Conservation (phyloP, 169 alveolate species). For the Cryptosporidium ubiquitum region DNA sequence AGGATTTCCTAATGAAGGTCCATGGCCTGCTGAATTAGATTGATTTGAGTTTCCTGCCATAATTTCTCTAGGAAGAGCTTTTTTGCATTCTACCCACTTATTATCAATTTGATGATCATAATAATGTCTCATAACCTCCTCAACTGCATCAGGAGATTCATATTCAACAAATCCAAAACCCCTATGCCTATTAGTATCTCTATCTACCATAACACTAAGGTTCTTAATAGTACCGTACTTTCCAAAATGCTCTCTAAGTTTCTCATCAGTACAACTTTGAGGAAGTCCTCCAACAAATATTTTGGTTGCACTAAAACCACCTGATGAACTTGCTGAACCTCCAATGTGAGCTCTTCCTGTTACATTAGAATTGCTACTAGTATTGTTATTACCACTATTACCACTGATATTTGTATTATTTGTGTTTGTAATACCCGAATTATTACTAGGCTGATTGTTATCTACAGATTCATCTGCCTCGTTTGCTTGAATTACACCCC, state of each 20-base stretch:
- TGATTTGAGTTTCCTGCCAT: slow-evolving; percentile 68
- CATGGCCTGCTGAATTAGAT: background rate
- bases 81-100: slow-evolving; percentile 81
- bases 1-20: slow-evolving; percentile 27
- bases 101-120: slow-evolving; percentile 75
- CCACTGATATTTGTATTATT: background rate
- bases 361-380: slow-evolving; percentile 31
- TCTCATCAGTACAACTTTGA: slow-evolving; percentile 82
- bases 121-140: slow-evolving; percentile 76
- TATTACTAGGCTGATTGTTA: background rate
- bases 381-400: slow-evolving; percentile 9
- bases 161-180: slow-evolving; percentile 82
- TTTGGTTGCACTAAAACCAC: slow-evolving; percentile 76
- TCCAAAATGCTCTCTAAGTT: slow-evolving; percentile 81
- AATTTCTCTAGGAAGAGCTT: slow-evolving; percentile 77
- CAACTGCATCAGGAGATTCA: slow-evolving; percentile 78
- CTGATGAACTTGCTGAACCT: slow-evolving; percentile 6
- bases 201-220: slow-evolving; percentile 82
- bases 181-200: slow-evolving; percentile 82
- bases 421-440: background rate
- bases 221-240: slow-evolving; percentile 81
- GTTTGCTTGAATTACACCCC: slow-evolving; percentile 60
- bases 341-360: slow-evolving; percentile 7
- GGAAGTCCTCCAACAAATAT: slow-evolving; percentile 91
- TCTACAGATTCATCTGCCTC: slow-evolving; percentile 4